Evolutionary conservation across 257 asterid species (phyloP), one percentile per base, ranked within the genome.

Genomic region (Paraleonurus japonicus): DNA sequence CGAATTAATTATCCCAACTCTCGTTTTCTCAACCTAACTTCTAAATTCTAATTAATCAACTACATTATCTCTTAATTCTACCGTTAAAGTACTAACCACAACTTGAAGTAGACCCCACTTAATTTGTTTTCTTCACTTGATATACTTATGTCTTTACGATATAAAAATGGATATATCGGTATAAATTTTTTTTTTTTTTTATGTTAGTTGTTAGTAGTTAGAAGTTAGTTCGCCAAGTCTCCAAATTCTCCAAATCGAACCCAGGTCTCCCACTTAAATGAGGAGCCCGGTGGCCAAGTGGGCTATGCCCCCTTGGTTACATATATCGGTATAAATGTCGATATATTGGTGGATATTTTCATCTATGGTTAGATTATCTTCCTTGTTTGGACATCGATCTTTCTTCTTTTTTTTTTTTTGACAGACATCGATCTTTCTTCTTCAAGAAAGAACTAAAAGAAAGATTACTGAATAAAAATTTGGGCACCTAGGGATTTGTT

Each of bases 21-120:
- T n/a, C 9, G 0, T 47, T 47, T 16, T n/a, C 22, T 47, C 54
- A 47, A 47, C 54, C 54, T 47, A 47, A 47, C 54, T 47, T 47
- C 9, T 4, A 5, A 47, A 47, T 61, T 89, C 85, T 76, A 85
- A 85, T 83, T 43, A 61, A 48, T 66, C 63, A 81, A 67, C 23
- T 41, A 16, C 51, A 43, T 13, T 43, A 13, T 43, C 19, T 75
- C 71, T 51, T 54, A 60, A 71, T 80, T 81, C 83, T 61, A 81
- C 85, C 83, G 85, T 81, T 85, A 62, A 75, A 83, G 58, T 59
- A 71, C 70, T 80, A 50, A 65, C 70, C 70, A 70, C 73, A 43
- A 43, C 51, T 43, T 13, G 19, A 15, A 43, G 17, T 13, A 43
- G 81, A 72, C 53, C 86, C 85, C 81, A 81, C 81, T 58, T 35